phyloP scores from a whole-genome alignment of 371 early-diverging fungal genomes.

The Capniomyces stellatus region DNA sequence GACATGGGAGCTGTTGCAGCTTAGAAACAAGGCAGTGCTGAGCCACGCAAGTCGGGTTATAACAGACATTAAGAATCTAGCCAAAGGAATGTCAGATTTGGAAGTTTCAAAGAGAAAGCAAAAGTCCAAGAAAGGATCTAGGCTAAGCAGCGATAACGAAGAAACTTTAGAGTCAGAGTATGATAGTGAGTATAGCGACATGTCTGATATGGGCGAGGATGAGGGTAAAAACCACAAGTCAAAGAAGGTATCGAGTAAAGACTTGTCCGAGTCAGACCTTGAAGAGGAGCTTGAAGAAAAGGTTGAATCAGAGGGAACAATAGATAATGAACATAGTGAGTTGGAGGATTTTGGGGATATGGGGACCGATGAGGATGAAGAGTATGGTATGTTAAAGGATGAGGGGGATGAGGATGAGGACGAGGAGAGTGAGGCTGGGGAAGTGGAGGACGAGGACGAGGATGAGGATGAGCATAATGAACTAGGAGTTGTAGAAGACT shows the following conservation, averaged over 20 bases:
- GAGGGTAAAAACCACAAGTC: too few species aligned
- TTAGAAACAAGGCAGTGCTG: slow-evolving; percentile 68
- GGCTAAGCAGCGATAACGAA: slow-evolving; percentile 19
- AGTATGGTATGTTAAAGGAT: background rate
- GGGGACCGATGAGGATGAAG: background rate
- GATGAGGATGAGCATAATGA: slow-evolving; percentile 32
- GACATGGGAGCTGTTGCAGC: slow-evolving; percentile 82
- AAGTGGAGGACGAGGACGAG: slow-evolving; percentile 26
- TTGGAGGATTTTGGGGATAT: slow-evolving; percentile 5
- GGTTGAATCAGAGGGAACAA: slow-evolving; percentile 9
- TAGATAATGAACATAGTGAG: too few species aligned
- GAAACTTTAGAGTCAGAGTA: slow-evolving; percentile 28
- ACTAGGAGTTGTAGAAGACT: slow-evolving; percentile 27
- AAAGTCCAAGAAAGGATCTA: slow-evolving; percentile 6
- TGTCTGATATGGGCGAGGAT: slow-evolving; percentile 27
- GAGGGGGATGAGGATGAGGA: slow-evolving; percentile 8
- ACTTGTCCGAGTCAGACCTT: slow-evolving; percentile 17
- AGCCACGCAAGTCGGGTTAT: slow-evolving; percentile 18
- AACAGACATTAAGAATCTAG: slow-evolving; percentile 22
- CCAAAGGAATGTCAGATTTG: too few species aligned
- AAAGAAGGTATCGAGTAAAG: too few species aligned
- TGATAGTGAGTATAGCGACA: slow-evolving; percentile 32
- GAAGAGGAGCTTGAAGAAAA: background rate
- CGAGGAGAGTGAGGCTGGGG: slow-evolving; percentile 20
- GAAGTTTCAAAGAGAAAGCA: too few species aligned